Conservation (phyloP, 495 filamentous ascomycete genomes). For the Podospora bellae-mahoneyi region DNA sequence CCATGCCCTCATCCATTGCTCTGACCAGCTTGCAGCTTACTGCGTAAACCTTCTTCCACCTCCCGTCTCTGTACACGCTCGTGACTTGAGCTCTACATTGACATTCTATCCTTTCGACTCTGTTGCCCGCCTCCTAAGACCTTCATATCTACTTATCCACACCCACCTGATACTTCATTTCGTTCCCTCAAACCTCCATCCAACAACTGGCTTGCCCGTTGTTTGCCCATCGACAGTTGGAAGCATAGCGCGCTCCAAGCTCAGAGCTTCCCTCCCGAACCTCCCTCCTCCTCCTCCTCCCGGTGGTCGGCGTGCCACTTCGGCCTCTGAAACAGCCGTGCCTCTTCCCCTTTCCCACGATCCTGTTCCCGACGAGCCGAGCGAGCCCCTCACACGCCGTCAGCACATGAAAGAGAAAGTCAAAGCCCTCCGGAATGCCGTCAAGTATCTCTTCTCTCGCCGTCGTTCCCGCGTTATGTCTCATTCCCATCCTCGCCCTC, state of each 20-base stretch:
- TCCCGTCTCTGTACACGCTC: not conserved
- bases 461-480: slow-evolving; percentile 21
- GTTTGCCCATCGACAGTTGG: not conserved
- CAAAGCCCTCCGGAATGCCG: slow-evolving; percentile 20
- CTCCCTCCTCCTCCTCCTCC: not conserved
- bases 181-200: not conserved
- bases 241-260: slow-evolving; percentile 7
- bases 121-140: not conserved
- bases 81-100: not conserved
- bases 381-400: slow-evolving; percentile 3
- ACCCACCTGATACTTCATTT: not conserved
- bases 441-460: slow-evolving; percentile 21
- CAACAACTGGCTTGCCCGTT: not conserved
- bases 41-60: not conserved
- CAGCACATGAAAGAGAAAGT: slow-evolving; percentile 8
- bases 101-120: not conserved
- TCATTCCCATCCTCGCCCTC: slow-evolving; percentile 32
- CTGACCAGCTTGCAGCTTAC: slow-evolving; percentile 14
- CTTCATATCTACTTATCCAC: not conserved
- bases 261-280: not conserved
- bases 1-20: slow-evolving; percentile 3
- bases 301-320: not conserved
- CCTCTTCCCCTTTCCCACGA: not conserved
- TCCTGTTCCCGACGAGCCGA: not conserved
- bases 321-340: not conserved